A percentile compares a stretch with the other conserved stretches of the same genome.
phyloP scores from a whole-genome alignment of 371 early-diverging fungal genomes.

The Mortierella sp. region DNA sequence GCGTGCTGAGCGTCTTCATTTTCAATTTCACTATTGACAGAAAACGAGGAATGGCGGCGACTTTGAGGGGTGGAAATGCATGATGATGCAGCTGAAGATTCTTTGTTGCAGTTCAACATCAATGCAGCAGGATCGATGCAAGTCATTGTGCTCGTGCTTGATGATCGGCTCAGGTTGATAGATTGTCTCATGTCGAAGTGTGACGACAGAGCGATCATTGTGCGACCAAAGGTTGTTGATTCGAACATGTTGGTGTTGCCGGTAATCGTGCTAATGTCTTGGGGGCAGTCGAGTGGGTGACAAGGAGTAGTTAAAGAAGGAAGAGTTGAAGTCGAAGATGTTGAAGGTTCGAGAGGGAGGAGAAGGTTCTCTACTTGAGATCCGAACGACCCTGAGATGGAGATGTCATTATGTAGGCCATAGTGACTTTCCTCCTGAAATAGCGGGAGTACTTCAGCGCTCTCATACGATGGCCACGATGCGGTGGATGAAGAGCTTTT shows the following conservation, averaged over 20 bases:
- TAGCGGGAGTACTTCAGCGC: neutral
- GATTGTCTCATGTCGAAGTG: conserved; percentile 2
- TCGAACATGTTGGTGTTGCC: conserved; percentile 13
- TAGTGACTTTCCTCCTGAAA: conserved; percentile 6
- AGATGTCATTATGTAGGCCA: neutral
- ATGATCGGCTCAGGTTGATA: conserved; percentile 19
- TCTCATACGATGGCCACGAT: conserved; percentile 28
- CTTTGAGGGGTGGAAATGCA: conserved; percentile 11
- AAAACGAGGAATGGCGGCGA: conserved; percentile 14
- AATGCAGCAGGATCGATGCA: conserved; percentile 31
- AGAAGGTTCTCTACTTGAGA: neutral
- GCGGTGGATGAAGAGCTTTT: conserved; percentile 11
- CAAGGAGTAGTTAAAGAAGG: neutral
- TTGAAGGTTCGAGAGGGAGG: neutral
- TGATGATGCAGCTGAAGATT: conserved; percentile 2
- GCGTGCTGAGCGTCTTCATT: conserved; percentile 16
- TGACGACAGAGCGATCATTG: conserved; percentile 19
- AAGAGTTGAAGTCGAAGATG: neutral
- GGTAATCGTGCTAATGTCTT: neutral
- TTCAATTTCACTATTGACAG: conserved; percentile 4
- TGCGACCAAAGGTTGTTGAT: conserved; percentile 1
- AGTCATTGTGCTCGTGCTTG: conserved; percentile 11
- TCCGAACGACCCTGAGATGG: neutral
- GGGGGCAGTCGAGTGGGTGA: conserved; percentile 10
- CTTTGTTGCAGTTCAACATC: conserved; percentile 7